Percentiles rank a stretch among this genome's conserved stretches.
Evolutionary conservation across 169 alveolate genomes (phyloP).

Genomic region (Plasmodium yoelii): DNA sequence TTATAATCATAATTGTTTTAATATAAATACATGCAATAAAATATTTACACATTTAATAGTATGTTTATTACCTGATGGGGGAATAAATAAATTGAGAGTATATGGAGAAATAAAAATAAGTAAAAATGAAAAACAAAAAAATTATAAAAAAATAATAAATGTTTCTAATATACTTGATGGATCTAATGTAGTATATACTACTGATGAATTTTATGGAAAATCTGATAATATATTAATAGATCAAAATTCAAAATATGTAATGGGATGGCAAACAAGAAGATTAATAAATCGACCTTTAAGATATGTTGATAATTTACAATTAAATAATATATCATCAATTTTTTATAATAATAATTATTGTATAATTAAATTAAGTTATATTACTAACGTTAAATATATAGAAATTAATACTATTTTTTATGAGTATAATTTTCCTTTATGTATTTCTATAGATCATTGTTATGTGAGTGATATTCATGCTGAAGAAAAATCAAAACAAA

Average conservation of each 20-base stretch:
- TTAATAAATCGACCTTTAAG: conserved; percentile 65
- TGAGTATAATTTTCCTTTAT: conserved; percentile 74
- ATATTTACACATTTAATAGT: conserved; percentile 76
- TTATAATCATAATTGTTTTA: conserved; percentile 74
- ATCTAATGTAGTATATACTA: conserved; percentile 67
- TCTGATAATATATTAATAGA: conserved; percentile 72
- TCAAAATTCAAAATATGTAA: conserved; percentile 43
- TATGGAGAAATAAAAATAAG: conserved; percentile 79
- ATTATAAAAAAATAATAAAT: conserved; percentile 66
- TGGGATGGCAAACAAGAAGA: conserved; percentile 79
- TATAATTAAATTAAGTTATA: conserved; percentile 70
- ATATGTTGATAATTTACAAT: conserved; percentile 60
- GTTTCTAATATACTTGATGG: conserved; percentile 72
- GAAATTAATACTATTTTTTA: conserved; percentile 76
- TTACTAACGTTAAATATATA: conserved; percentile 58
- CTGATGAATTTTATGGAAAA: conserved; percentile 76
- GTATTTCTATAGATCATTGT: conserved; percentile 66
- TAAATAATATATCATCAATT: conserved; percentile 63
- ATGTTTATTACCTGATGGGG: conserved; percentile 81
- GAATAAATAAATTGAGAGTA: conserved; percentile 77
- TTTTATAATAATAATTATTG: conserved; percentile 70
- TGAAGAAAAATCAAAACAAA: conserved; percentile 65
- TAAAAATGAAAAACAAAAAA: conserved; percentile 53
- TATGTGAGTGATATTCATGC: conserved; percentile 56
- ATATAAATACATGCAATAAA: conserved; percentile 71